phyloP scores from a whole-genome alignment of 2,329 filamentous ascomycete genomes.

The Penicillium sp. region DNA sequence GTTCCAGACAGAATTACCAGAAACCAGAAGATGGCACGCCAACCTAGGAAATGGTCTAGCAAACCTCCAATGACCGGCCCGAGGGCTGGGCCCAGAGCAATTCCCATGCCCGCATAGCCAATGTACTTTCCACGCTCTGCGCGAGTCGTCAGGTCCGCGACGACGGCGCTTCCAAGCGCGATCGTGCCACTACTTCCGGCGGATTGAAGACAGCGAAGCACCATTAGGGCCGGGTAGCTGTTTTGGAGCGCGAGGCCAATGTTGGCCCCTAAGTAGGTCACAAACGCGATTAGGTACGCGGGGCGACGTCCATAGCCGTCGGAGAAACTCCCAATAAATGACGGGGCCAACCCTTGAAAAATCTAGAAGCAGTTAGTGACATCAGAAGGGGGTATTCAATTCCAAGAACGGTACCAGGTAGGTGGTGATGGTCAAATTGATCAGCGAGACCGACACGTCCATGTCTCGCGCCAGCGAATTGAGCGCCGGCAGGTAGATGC shows the following conservation, averaged over 20 bases:
- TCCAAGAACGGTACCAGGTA: conserved; percentile 44
- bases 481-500: conserved; percentile 45
- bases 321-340: conserved; percentile 61
- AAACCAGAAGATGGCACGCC: conserved; percentile 74
- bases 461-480: conserved; percentile 38
- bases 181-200: conserved; percentile 67
- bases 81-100: conserved; percentile 56
- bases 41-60: conserved; percentile 66
- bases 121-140: conserved; percentile 75
- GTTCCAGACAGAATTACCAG: conserved; percentile 56
- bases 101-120: conserved; percentile 65
- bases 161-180: conserved; percentile 71
- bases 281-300: conserved; percentile 62
- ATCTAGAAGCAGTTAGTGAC: conserved; percentile 38
- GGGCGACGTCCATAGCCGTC: conserved; percentile 66
- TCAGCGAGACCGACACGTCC: conserved; percentile 26
- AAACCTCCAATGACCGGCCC: conserved; percentile 68
- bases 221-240: conserved; percentile 39
- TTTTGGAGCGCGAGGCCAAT: conserved; percentile 43
- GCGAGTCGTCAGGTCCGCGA: conserved; percentile 72
- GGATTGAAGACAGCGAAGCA: conserved; percentile 43
- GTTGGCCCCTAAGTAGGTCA: conserved; percentile 44
- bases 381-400: not conserved
- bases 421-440: conserved; percentile 38
- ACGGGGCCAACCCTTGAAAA: conserved; percentile 65